A percentile compares a stretch with the other conserved stretches of the same genome.
Conservation (phyloP, 208 protist species). For the Wallacemonas sp. region DNA sequence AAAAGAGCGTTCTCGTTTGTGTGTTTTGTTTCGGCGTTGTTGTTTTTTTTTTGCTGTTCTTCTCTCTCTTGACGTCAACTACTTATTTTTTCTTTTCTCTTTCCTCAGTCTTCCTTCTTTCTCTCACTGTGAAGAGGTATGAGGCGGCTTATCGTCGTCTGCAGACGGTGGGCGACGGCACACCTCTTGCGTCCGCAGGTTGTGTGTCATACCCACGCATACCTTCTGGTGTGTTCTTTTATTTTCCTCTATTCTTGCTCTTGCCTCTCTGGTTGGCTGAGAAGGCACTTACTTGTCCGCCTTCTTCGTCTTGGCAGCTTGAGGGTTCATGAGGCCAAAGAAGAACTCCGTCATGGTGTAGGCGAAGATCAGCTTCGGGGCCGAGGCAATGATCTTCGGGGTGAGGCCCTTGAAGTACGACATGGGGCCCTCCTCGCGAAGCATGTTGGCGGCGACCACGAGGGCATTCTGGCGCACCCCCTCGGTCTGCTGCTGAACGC, state of each 20-base stretch:
- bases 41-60: neutral
- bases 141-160: no score
- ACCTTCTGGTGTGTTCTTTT: no score
- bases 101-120: no score
- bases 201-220: no score
- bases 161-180: no score
- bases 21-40: neutral
- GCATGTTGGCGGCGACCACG: constrained; percentile 36
- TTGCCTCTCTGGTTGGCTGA: neutral
- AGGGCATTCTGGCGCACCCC: constrained; percentile 49
- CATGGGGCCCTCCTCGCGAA: constrained; percentile 72
- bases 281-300: neutral
- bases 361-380: constrained; percentile 85
- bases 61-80: no score
- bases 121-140: no score
- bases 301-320: constrained; percentile 6
- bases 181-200: neutral
- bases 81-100: no score
- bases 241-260: constrained; percentile 2
- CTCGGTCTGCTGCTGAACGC: constrained; percentile 76
- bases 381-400: constrained; percentile 81
- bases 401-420: constrained; percentile 91
- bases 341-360: constrained; percentile 87
- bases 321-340: constrained; percentile 57
- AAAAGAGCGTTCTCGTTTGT: neutral